phyloP scores from a whole-genome alignment of 2,329 filamentous ascomycete species.

The Fusarium coffeatum region DNA sequence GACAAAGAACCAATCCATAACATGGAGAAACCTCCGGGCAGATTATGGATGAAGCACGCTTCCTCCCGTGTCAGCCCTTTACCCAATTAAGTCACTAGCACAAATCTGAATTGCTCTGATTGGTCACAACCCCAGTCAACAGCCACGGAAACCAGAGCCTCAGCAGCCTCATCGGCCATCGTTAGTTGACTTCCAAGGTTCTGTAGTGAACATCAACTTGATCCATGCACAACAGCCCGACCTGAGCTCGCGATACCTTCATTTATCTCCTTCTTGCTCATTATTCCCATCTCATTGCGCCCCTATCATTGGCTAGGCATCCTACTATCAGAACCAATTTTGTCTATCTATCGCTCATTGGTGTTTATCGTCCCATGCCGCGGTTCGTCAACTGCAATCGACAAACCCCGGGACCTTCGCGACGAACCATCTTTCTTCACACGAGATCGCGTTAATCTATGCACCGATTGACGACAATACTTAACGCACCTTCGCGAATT shows the following conservation, averaged over 20 bases:
- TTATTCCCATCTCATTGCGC: not conserved
- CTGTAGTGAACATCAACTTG: conserved; percentile 25
- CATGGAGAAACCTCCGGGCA: not conserved
- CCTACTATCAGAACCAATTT: not conserved
- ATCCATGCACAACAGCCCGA: conserved; percentile 27
- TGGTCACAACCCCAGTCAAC: conserved; percentile 28
- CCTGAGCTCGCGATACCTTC: conserved; percentile 33
- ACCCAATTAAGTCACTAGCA: conserved; percentile 3
- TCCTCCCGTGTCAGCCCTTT: conserved; percentile 31
- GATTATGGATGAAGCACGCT: conserved; percentile 29
- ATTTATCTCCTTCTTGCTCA: not conserved
- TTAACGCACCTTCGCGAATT: conserved; percentile 18
- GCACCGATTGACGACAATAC: conserved; percentile 5
- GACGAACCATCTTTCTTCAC: conserved; percentile 42
- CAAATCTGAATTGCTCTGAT: conserved; percentile 5
- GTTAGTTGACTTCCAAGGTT: conserved; percentile 24
- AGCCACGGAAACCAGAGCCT: conserved; percentile 44
- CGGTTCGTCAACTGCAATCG: conserved; percentile 43
- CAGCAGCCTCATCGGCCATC: conserved; percentile 41
- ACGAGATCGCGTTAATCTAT: conserved; percentile 41
- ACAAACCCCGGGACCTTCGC: conserved; percentile 42
- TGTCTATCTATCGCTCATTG: not conserved
- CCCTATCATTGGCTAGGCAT: not conserved
- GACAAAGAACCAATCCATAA: not conserved
- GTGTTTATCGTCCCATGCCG: conserved; percentile 37